Evolutionary conservation across 345 rosid species (phyloP), one percentile per base, ranked within the genome.

Genomic region (Eucalyptus curtisii): DNA sequence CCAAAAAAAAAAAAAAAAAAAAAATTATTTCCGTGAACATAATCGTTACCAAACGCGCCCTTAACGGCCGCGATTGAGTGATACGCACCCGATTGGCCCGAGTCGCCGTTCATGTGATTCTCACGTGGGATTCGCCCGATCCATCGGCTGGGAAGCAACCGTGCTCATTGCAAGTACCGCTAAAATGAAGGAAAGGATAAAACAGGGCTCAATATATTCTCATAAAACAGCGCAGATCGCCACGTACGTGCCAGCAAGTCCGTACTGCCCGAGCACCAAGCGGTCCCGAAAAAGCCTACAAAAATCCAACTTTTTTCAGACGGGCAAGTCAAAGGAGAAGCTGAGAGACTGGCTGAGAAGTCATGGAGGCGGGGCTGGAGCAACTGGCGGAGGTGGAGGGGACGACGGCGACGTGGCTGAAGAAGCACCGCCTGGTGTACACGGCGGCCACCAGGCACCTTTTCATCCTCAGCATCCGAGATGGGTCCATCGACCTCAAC

Each of bases 361-460:
- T 50, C 84, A 88, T 50, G 91, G 91, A 86, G 82, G 90, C 27
- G 10, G 86, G 90, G 88, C 90, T 86, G 90, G 89, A 49, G 89
- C 92, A 49, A 37, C 89, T 82, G 71, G 86, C 15, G 87, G 93
- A 87, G 90, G 90, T 87, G 90, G 87, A 37, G 49, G 93, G 93
- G 80, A 30, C 90, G 57, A 96, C 94, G 14, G 96, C 94, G 89
- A 85, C 91, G 87, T 96, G 98, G 99, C 89, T 93, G 88, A 93
- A 89, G 93, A 96, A 94, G 88, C 97, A 97, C 90, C 88, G 90
- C 48, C 85, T 91, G 25, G n/a, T 93, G 30, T 95, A 94, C 89
- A 79, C 87, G 3, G 96, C 92, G 82, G 98, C 99, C 53, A 95
- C 96, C 30, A 93, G 95, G 49, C 99, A 96, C 91, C 92, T 94